Base-by-base conservation (phyloP, 176 grass and related monocot species). In the Lolium rigidum region DNA sequence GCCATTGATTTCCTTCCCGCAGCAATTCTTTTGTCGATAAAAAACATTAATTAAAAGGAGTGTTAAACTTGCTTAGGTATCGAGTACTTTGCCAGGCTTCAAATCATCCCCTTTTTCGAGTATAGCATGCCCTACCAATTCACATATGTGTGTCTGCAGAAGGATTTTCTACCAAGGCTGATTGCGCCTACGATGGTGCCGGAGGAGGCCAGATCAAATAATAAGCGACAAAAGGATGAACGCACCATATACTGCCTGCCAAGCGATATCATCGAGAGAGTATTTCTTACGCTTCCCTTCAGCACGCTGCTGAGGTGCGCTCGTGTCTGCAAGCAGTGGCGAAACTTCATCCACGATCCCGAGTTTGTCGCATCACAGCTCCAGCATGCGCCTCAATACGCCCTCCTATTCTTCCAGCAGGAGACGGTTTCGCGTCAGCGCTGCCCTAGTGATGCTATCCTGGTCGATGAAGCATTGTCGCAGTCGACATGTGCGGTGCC, bases 291-390 rank as follows among this genome's bases (percentile, higher is more conserved):
- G 18, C 77, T 85, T 81, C 69, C 82, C 12, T 35, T 80, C 18
- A 80, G 69, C 58, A 74, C 69, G 74, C 63, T 85, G 49, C 21
- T 80, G 82, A 80, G 18, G 14, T 81, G 82, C 24, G 52, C 2
- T 37, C 16, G 39, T 58, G 87, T 89, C 24, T 76, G 82, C 82
- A 89, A 85, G 82, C 57, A 67, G 18, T 85, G 87, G 87, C 9
- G 37, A n/a, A 22, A 17, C 41, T 11, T 85, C 35, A 67, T 89
- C 38, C 67, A 60, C 4, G 82, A 81, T 21, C 76, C 87, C 13
- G 56, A 68, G 3, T 89, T 85, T 2, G 17, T 66, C 4, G 1
- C 4, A 43, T 38, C 12, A 5, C 81, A 84, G 15, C 67, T 84
- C 31, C 5, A 80, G 31, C 7, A 1, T 18, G 76, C 82, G 2